These are phyloP conservation scores for Polygonum aviculare DNA, from an alignment of 148 eudicot species.

Conservation along the genomic window DNA sequence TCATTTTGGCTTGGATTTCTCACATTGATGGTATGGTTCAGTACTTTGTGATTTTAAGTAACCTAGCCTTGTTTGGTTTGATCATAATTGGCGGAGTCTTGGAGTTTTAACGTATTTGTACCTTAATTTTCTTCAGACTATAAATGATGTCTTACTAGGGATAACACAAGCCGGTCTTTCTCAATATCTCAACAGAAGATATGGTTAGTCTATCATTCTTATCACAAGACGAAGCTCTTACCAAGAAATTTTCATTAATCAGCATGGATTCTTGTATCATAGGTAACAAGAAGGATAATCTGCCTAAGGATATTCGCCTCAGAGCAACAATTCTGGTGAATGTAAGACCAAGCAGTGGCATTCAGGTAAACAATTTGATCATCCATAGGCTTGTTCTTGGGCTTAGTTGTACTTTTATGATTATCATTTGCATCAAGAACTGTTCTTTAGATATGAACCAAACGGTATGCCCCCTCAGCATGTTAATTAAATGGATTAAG, in stretches of 20 bases:
- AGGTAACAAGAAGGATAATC: slow-evolving; percentile 15
- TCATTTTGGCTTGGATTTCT: background rate
- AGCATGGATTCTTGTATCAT: background rate
- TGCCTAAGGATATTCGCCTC: slow-evolving; percentile 35
- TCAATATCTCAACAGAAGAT: slow-evolving; percentile 39
- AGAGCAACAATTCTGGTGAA: slow-evolving; percentile 43
- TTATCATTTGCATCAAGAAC: too few relatives aligned
- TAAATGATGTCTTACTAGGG: slow-evolving; percentile 68
- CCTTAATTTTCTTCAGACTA: slow-evolving; percentile 27
- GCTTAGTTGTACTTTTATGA: background rate
- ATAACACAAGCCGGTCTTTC: slow-evolving; percentile 67
- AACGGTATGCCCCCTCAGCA: background rate
- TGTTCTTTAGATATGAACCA: background rate
- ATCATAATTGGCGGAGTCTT: background rate
- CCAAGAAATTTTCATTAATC: background rate
- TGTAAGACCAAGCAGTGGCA: slow-evolving; percentile 39
- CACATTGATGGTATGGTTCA: background rate
- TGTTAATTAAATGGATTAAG: background rate
- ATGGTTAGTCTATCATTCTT: slow-evolving; percentile 32
- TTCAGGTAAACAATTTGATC: slow-evolving; percentile 25
- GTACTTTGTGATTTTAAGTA: too few relatives aligned
- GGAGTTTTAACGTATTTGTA: background rate
- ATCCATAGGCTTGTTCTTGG: background rate
- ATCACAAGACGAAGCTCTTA: background rate
- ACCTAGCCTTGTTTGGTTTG: background rate